Conservation (phyloP, 2,329 filamentous ascomycete species). For the Sporothrix variecibatus region DNA sequence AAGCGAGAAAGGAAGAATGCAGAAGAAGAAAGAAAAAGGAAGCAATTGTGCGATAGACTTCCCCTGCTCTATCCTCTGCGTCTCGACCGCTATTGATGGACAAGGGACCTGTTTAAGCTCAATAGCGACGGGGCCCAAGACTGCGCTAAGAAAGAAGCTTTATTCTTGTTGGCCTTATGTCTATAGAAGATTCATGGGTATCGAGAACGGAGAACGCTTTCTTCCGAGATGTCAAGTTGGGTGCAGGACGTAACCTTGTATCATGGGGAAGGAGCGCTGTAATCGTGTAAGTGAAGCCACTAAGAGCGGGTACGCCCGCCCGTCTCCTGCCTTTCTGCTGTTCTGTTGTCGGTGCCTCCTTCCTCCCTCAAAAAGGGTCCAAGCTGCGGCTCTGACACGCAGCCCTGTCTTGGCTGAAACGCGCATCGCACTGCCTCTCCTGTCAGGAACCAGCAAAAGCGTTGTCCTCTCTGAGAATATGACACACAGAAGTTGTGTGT, state of each 20-base stretch:
- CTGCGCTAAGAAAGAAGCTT: constrained; percentile 4
- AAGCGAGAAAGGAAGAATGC: not conserved
- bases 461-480: not conserved
- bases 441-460: not conserved
- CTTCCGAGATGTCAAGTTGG: not conserved
- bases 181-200: not conserved
- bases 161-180: not conserved
- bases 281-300: not conserved
- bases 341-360: not conserved
- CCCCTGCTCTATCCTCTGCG: not conserved
- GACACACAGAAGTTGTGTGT: not conserved
- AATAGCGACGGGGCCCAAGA: not conserved
- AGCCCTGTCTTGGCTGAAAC: constrained; percentile 33
- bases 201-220: not conserved
- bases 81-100: constrained; percentile 2
- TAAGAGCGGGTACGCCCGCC: constrained; percentile 14
- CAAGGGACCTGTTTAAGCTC: constrained; percentile 12
- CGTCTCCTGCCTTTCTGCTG: not conserved
- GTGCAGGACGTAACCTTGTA: not conserved
- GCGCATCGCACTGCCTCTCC: constrained; percentile 20
- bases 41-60: not conserved
- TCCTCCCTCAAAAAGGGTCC: constrained; percentile 20
- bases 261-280: not conserved
- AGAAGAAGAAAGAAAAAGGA: not conserved
- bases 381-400: constrained; percentile 32